Evolutionary conservation across 2,329 filamentous ascomycete species (phyloP).

Genomic region (Colletotrichum acutatum): DNA sequence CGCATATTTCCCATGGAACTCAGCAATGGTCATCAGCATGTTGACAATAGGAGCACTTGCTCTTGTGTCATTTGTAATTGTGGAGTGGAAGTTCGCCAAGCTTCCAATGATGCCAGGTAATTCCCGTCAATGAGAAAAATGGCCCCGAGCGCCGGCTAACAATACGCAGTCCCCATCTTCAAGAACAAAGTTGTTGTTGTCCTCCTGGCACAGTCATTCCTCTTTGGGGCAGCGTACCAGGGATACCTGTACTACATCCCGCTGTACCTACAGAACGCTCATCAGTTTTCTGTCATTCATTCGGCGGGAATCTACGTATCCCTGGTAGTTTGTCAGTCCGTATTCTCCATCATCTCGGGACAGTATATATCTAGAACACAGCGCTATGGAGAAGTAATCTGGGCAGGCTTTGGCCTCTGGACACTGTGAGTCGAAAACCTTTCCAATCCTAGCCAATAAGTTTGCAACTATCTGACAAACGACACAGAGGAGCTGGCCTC

Average conservation of each 20-base stretch:
- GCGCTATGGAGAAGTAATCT: conserved; percentile 70
- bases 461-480: not conserved
- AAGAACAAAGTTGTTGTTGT: conserved; percentile 61
- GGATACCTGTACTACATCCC: conserved; percentile 70
- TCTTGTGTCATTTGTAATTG: conserved; percentile 38
- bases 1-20: conserved; percentile 42
- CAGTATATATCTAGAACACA: conserved; percentile 67
- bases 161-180: conserved; percentile 60
- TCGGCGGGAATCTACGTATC: conserved; percentile 64
- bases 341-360: conserved; percentile 60
- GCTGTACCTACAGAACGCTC: conserved; percentile 69
- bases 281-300: conserved; percentile 46
- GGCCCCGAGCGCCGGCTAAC: no score
- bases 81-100: conserved; percentile 42
- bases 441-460: no score
- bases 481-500: conserved; percentile 58
- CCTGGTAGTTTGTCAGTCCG: conserved; percentile 58
- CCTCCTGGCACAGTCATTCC: conserved; percentile 67
- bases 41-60: conserved; percentile 38
- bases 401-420: conserved; percentile 50
- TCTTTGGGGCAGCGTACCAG: conserved; percentile 70
- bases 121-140: accelerated
- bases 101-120: conserved; percentile 42
- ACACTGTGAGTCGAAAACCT: conserved; percentile 41
- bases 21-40: conserved; percentile 41